Conservation (phyloP, 257 asterid genomes). For the Solanum medicagineum region DNA sequence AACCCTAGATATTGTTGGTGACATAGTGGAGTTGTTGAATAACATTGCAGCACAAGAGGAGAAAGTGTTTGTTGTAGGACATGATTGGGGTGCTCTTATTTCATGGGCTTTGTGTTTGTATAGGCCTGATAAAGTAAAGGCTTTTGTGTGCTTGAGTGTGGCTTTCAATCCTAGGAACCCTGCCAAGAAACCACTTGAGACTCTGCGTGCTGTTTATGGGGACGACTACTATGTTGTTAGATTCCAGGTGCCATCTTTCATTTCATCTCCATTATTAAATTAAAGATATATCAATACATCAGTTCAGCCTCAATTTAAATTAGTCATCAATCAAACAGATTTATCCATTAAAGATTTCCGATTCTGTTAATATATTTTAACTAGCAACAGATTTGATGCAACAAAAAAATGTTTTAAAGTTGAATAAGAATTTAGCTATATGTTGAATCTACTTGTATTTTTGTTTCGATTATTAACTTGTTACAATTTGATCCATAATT, state of each 20-base stretch:
- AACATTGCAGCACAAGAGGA: conserved; percentile 25
- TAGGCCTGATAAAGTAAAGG: conserved; percentile 63
- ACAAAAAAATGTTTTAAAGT: neutral
- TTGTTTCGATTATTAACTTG: neutral
- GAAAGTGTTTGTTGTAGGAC: conserved; percentile 69
- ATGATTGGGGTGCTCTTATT: conserved; percentile 72
- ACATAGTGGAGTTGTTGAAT: conserved; percentile 32
- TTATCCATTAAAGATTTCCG: neutral
- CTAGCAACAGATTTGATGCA: neutral
- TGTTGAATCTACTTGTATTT: neutral
- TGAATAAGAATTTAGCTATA: neutral
- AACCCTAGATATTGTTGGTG: conserved; percentile 52
- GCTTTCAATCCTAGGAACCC: conserved; percentile 41
- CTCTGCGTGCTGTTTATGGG: conserved; percentile 42
- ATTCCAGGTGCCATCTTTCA: conserved; percentile 45
- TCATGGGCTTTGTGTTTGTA: conserved; percentile 69
- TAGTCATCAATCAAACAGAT: neutral
- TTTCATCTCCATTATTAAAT: neutral
- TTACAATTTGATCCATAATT: neutral
- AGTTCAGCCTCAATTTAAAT: too few species aligned
- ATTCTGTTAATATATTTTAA: neutral
- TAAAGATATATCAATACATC: too few species aligned
- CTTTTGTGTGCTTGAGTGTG: conserved; percentile 63
- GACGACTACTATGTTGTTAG: conserved; percentile 54
- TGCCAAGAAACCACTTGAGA: conserved; percentile 29